phyloP scores from a whole-genome alignment of 1,284 basidiomycete species.

The Blastosporella zonata region DNA sequence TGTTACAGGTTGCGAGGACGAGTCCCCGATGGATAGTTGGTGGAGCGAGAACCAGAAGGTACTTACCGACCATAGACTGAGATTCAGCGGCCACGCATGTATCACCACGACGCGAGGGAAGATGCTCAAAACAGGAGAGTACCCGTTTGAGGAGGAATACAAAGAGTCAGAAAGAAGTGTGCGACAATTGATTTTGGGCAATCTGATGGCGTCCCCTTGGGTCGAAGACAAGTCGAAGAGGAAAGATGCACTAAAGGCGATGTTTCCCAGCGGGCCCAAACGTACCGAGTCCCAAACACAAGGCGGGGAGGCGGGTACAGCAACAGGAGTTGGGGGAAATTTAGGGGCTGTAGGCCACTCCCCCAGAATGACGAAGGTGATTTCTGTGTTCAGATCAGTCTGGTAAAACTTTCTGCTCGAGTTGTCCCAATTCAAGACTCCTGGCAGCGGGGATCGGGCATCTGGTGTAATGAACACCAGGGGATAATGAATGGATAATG shows the following conservation, averaged over 20 bases:
- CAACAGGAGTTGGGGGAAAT: too few species aligned
- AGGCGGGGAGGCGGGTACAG: too few species aligned
- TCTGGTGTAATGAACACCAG: too few species aligned
- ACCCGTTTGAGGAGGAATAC: slow-evolving; percentile 21
- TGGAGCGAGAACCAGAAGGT: slow-evolving; percentile 31
- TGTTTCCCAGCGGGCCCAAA: neutral
- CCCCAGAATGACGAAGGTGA: too few species aligned
- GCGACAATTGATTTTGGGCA: slow-evolving; percentile 1
- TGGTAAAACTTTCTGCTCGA: too few species aligned
- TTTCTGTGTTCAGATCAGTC: too few species aligned
- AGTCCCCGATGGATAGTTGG: slow-evolving; percentile 36
- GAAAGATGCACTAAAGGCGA: neutral
- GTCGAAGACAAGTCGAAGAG: neutral
- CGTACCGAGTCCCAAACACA: neutral
- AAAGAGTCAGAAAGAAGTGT: slow-evolving; percentile 6
- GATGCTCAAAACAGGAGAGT: slow-evolving; percentile 7
- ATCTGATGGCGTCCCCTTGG: slow-evolving; percentile 8
- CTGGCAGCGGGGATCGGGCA: too few species aligned
- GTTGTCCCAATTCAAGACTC: too few species aligned
- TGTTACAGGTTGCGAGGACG: slow-evolving; percentile 38
- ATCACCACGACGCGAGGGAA: slow-evolving; percentile 31
- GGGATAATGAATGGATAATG: too few species aligned
- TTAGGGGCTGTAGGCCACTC: neutral
- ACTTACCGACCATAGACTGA: slow-evolving; percentile 27
- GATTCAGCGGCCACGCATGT: slow-evolving; percentile 31